Percentiles rank a stretch among this genome's conserved stretches.
These are phyloP conservation scores for Nepenthes mirabilis DNA, from an alignment of 148 eudicot species.

Conservation along the genomic window DNA sequence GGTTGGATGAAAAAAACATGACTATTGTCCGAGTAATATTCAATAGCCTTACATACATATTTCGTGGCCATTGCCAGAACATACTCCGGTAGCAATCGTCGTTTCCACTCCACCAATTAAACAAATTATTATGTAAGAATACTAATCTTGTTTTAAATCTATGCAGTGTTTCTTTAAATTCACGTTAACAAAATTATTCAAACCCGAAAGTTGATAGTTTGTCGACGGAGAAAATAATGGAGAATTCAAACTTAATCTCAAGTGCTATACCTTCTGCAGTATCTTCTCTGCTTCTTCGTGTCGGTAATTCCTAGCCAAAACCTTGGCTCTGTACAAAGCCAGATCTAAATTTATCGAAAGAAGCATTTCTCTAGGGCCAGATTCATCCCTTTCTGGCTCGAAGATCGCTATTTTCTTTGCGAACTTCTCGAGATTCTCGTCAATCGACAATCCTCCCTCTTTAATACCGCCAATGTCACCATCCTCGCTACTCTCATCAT, in stretches of 20 bases:
- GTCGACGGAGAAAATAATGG: neutral
- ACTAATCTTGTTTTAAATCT: no score
- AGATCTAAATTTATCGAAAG: conserved; percentile 71
- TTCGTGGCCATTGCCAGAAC: no score
- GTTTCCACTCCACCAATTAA: no score
- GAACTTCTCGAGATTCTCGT: conserved; percentile 39
- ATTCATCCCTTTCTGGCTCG: conserved; percentile 55
- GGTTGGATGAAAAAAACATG: no score
- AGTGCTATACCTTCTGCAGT: conserved; percentile 48
- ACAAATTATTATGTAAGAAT: no score
- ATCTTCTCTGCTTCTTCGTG: conserved; percentile 54
- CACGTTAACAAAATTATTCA: neutral
- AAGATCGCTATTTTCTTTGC: conserved; percentile 76
- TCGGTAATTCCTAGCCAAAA: conserved; percentile 43
- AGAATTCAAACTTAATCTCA: neutral
- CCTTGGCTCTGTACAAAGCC: conserved; percentile 68
- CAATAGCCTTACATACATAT: no score
- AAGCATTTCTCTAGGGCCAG: conserved; percentile 27
- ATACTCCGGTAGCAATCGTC: no score
- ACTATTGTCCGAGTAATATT: no score
- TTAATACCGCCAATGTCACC: conserved; percentile 4
- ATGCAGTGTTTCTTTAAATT: no score
- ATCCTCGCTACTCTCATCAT: conserved; percentile 5
- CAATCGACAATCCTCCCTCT: conserved; percentile 22
- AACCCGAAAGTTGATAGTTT: neutral